These are phyloP conservation scores for Dendrocalamus sinicus DNA, from an alignment of 176 grass and related monocot genomes.

Conservation along the genomic window DNA sequence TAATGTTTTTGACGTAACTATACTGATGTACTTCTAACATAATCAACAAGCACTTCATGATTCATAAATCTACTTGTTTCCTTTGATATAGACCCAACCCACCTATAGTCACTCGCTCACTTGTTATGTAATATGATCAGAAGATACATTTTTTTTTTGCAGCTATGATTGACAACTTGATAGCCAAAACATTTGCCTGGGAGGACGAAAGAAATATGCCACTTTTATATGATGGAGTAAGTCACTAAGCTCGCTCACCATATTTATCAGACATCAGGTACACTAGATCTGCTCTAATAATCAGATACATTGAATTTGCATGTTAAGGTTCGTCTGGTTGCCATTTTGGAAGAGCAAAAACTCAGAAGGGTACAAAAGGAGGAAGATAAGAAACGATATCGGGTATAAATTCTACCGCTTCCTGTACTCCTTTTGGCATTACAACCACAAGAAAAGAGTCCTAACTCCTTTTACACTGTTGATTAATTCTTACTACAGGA, in stretches of 20 bases:
- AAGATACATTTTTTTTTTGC: slow-evolving; percentile 25
- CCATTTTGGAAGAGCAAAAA: slow-evolving; percentile 96
- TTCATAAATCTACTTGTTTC: not conserved
- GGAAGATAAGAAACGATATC: slow-evolving; percentile 68
- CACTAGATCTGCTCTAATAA: slow-evolving; percentile 26
- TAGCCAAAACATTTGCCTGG: slow-evolving; percentile 84
- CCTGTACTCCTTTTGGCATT: not conserved
- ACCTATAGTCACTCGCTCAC: not conserved
- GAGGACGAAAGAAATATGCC: slow-evolving; percentile 71
- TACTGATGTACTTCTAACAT: not conserved
- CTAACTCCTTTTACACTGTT: not conserved
- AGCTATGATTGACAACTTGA: slow-evolving; percentile 90
- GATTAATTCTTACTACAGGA: slow-evolving; percentile 53
- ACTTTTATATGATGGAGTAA: slow-evolving; percentile 93
- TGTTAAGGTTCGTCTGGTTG: slow-evolving; percentile 79
- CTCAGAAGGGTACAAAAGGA: slow-evolving; percentile 81
- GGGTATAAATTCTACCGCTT: slow-evolving; percentile 53
- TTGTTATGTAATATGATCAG: slow-evolving; percentile 15
- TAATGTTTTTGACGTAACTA: not conserved
- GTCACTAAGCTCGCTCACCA: slow-evolving; percentile 25
- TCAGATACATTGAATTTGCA: slow-evolving; percentile 28
- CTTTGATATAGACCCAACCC: not conserved
- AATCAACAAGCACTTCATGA: slow-evolving; percentile 2
- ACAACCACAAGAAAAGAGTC: not conserved
- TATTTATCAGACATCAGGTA: slow-evolving; percentile 3